Percentiles rank a stretch among this genome's conserved stretches.
These are phyloP conservation scores for Kockovaella imperatae DNA, from an alignment of 768 basidiomycete species.

Conservation along the genomic window DNA sequence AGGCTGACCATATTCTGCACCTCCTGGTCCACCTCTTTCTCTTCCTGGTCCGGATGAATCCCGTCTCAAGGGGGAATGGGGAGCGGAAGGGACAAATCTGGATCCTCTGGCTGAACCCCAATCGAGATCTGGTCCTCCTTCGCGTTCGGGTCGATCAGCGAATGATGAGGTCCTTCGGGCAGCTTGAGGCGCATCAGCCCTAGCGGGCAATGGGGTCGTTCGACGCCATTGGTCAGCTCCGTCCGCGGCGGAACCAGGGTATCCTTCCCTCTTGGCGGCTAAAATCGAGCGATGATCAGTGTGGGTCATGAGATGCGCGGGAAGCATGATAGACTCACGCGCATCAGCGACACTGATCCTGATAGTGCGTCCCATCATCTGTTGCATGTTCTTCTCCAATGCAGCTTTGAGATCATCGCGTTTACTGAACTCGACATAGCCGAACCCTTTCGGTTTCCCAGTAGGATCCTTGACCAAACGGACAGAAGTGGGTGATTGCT, in stretches of 20 bases:
- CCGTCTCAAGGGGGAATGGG: not conserved
- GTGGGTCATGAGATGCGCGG: conserved; percentile 11
- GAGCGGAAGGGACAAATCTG: conserved; percentile 41
- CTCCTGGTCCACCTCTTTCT: conserved; percentile 26
- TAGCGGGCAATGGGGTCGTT: conserved; percentile 66
- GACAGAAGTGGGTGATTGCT: conserved; percentile 61
- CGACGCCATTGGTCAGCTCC: conserved; percentile 80
- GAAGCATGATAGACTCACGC: conserved; percentile 55
- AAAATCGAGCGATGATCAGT: conserved; percentile 45
- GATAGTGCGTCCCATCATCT: conserved; percentile 67
- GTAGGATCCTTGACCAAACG: conserved; percentile 86
- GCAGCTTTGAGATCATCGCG: conserved; percentile 79
- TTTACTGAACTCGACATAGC: conserved; percentile 90
- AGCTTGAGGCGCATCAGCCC: conserved; percentile 45
- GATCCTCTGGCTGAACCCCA: conserved; percentile 45
- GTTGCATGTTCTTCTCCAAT: conserved; percentile 61
- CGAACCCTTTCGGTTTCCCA: conserved; percentile 95
- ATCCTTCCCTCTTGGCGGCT: conserved; percentile 28
- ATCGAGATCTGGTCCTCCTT: conserved; percentile 38
- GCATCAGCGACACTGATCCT: conserved; percentile 94
- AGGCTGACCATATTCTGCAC: conserved; percentile 16
- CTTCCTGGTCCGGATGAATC: conserved; percentile 17
- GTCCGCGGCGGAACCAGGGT: conserved; percentile 64
- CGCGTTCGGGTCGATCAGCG: conserved; percentile 10
- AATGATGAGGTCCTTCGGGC: conserved; percentile 44